A percentile compares a stretch with the other conserved stretches of the same genome.
Conservation (phyloP, 257 asterid species). For the Petrea volubilis region DNA sequence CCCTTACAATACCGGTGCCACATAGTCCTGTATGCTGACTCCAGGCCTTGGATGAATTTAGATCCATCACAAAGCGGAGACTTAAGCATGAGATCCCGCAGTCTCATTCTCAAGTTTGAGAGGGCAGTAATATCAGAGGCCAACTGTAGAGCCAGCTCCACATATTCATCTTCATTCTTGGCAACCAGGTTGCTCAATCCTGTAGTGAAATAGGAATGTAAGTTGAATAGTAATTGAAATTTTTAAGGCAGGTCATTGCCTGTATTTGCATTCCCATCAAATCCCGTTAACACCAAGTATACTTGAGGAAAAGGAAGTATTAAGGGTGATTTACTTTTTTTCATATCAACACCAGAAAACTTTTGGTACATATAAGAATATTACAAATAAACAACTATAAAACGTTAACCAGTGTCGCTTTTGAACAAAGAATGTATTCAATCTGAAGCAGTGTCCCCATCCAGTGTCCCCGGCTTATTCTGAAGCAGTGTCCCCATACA, state of each 20-base stretch:
- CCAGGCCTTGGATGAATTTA: conserved; percentile 63
- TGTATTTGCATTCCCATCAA: neutral
- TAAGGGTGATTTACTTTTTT: neutral
- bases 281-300: neutral
- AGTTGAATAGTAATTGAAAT: neutral
- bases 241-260: neutral
- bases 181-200: conserved; percentile 83
- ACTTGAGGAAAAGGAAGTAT: neutral
- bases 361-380: neutral
- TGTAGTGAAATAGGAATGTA: conserved; percentile 31
- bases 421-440: neutral
- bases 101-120: conserved; percentile 68
- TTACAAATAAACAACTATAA: neutral
- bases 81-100: conserved; percentile 80
- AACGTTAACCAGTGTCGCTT: neutral
- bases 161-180: conserved; percentile 80
- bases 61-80: conserved; percentile 91
- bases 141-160: conserved; percentile 62
- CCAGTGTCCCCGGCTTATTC: neutral
- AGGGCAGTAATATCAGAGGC: conserved; percentile 75
- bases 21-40: conserved; percentile 68
- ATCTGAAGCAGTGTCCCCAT: neutral
- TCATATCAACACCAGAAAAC: neutral
- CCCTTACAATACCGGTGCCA: conserved; percentile 85
- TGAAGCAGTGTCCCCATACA: neutral